A percentile compares a stretch with the other conserved stretches of the same genome.
phyloP scores from a whole-genome alignment of 169 alveolate genomes.

The Sarcocystis neurona region DNA sequence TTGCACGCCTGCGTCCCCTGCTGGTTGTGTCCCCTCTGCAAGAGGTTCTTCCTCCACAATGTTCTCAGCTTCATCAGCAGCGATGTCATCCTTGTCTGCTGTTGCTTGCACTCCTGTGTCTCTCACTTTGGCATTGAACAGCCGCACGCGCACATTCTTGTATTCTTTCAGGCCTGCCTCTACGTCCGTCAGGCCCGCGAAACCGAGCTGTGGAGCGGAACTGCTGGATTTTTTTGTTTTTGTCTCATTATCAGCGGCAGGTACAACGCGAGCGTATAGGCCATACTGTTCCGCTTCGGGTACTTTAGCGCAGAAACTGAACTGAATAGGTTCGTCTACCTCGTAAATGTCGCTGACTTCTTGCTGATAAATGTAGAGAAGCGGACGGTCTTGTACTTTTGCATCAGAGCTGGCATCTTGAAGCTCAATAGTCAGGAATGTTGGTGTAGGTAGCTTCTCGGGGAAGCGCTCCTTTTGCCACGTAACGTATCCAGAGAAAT shows the following conservation, averaged over 20 bases:
- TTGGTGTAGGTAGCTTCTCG: background rate
- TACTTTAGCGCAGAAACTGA: constrained; percentile 4
- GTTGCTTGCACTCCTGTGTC: background rate
- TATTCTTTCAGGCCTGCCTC: background rate
- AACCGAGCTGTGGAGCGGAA: too few relatives aligned
- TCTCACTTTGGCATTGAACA: background rate
- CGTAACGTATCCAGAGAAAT: background rate
- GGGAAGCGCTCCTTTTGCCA: background rate
- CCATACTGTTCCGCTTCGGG: constrained; percentile 14
- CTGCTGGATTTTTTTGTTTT: background rate
- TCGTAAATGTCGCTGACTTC: too few relatives aligned
- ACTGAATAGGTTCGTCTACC: background rate
- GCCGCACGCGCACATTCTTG: background rate
- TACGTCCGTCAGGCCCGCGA: constrained; percentile 30
- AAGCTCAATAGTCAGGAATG: constrained; percentile 7
- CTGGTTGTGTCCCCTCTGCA: too few relatives aligned
- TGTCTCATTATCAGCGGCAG: too few relatives aligned
- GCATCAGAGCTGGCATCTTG: constrained; percentile 14
- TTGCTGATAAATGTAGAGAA: background rate
- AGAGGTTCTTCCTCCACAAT: too few relatives aligned
- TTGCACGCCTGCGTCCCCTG: too few relatives aligned
- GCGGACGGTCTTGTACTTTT: background rate
- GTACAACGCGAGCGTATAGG: background rate
- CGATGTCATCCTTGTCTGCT: constrained; percentile 17
- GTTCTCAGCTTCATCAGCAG: constrained; percentile 8